These are phyloP conservation scores for Blumeria graminis DNA, from an alignment of 2,329 filamentous ascomycete species.

Conservation along the genomic window DNA sequence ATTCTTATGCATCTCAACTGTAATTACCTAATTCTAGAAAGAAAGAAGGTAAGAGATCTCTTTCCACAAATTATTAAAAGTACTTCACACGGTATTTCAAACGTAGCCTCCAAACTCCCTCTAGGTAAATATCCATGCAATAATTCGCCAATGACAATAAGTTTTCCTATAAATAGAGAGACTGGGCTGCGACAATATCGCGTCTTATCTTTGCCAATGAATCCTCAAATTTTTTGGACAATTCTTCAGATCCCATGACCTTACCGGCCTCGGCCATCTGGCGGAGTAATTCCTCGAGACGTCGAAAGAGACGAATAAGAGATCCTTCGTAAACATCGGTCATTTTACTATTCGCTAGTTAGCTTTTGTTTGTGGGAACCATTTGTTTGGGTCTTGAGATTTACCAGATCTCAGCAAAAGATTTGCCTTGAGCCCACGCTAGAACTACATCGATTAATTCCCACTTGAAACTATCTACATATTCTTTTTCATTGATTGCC, in stretches of 20 bases:
- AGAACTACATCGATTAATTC: constrained; percentile 94
- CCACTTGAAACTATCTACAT: constrained; percentile 70
- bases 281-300: constrained; percentile 75
- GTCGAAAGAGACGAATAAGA: constrained; percentile 83
- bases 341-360: constrained; percentile 52
- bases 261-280: constrained; percentile 92
- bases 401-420: constrained; percentile 88
- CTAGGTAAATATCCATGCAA: no score
- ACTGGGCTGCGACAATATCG: constrained; percentile 88
- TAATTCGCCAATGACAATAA: no score
- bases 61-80: no score
- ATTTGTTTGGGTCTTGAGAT: constrained; percentile 17
- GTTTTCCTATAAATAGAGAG: constrained; percentile 49
- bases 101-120: no score
- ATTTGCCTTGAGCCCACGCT: constrained; percentile 71
- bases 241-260: constrained; percentile 92
- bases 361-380: constrained; percentile 7
- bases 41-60: no score
- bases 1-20: no score
- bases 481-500: constrained; percentile 83
- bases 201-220: constrained; percentile 66
- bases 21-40: no score
- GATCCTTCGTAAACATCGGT: constrained; percentile 95
- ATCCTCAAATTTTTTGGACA: constrained; percentile 77
- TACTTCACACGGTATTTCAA: no score